These are phyloP conservation scores for Plasmodium inui DNA, from an alignment of 169 alveolate genomes.

Conservation along the genomic window DNA sequence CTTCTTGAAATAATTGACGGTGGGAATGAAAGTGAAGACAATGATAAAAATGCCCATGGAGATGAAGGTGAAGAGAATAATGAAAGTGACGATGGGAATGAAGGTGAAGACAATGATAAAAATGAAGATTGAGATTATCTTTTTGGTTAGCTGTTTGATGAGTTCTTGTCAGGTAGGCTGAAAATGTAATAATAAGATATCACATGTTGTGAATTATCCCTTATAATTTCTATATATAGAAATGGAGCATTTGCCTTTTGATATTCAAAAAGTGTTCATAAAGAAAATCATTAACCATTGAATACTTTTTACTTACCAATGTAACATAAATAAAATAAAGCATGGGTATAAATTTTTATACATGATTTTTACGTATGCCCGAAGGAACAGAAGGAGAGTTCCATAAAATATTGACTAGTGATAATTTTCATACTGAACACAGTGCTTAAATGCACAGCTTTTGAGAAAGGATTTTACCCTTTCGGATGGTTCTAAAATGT, in stretches of 20 bases:
- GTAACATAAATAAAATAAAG: neutral
- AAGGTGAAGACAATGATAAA: too few species aligned
- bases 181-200: neutral
- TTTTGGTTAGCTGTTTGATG: neutral
- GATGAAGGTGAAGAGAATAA: neutral
- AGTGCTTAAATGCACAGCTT: neutral
- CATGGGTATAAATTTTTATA: neutral
- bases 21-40: neutral
- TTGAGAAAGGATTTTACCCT: neutral
- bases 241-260: neutral
- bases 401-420: neutral
- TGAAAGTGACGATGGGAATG: neutral
- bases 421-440: neutral
- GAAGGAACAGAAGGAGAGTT: constrained; percentile 1
- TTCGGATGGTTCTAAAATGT: neutral
- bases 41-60: neutral
- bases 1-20: neutral
- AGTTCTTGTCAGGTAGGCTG: neutral
- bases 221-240: neutral
- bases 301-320: neutral
- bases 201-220: neutral
- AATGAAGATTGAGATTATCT: too few species aligned
- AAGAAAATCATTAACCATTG: neutral
- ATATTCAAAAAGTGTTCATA: neutral
- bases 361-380: neutral